Conservation (phyloP, 352 stramenopile species). For the Pythium aristosporum region DNA sequence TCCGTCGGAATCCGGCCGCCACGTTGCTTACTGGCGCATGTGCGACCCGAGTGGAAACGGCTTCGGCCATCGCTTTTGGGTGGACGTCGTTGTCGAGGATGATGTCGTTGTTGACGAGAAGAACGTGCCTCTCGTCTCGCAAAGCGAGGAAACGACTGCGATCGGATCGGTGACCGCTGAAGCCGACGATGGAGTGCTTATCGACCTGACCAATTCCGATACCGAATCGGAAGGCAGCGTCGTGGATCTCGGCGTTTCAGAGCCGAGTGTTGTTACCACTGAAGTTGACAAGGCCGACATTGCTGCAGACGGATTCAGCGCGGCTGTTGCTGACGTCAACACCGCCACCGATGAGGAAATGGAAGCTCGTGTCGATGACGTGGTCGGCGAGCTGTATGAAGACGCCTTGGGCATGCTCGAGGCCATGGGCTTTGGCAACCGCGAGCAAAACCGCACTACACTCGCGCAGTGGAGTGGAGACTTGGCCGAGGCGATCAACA, state of each 20-base stretch:
- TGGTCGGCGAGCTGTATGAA: constrained; percentile 32
- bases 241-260: constrained; percentile 9
- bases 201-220: constrained; percentile 11
- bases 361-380: constrained; percentile 4
- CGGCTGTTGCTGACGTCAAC: not conserved
- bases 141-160: not conserved
- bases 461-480: constrained; percentile 50
- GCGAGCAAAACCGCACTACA: constrained; percentile 42
- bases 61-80: constrained; percentile 58
- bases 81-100: constrained; percentile 43
- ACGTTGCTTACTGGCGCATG: constrained; percentile 53
- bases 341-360: not conserved
- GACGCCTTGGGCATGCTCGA: constrained; percentile 43
- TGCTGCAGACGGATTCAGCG: not conserved
- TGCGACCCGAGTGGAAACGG: constrained; percentile 27
- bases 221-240: constrained; percentile 12
- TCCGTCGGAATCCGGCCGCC: constrained; percentile 29
- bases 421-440: constrained; percentile 64
- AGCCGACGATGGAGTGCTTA: constrained; percentile 17
- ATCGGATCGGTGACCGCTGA: not conserved
- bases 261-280: not conserved
- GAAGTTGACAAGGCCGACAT: not conserved
- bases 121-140: not conserved
- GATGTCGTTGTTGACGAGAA: constrained; percentile 37
- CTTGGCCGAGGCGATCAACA: constrained; percentile 46